A percentile compares a stretch with the other conserved stretches of the same genome.
Conservation (phyloP, 352 stramenopile species). For the Chrysophaeum taylorii region DNA sequence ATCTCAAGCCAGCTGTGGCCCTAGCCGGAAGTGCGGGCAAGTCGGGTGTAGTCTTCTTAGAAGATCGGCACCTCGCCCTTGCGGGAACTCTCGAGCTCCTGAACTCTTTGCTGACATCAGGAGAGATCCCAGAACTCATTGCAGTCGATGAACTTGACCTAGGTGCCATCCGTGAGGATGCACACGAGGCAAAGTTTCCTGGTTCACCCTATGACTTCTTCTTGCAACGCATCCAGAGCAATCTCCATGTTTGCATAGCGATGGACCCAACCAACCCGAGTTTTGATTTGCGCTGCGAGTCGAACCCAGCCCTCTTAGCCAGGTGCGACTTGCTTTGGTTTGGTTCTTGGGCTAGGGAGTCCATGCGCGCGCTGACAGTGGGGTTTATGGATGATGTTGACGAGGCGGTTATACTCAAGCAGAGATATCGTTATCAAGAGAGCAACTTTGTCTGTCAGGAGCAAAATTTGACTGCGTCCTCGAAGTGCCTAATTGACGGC, state of each 20-base stretch:
- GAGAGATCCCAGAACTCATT: conserved; percentile 79
- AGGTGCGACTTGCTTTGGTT: conserved; percentile 80
- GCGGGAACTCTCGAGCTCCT: conserved; percentile 76
- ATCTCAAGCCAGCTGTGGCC: conserved; percentile 71
- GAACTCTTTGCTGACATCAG: conserved; percentile 76
- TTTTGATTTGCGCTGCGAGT: conserved; percentile 70
- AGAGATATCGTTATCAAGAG: too few species aligned
- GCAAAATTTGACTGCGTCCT: too few species aligned
- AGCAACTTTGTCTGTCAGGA: too few species aligned
- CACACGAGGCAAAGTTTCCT: too few species aligned
- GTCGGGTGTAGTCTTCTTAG: conserved; percentile 73
- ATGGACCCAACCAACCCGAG: conserved; percentile 42
- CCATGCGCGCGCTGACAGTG: conserved; percentile 61
- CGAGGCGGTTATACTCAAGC: too few species aligned
- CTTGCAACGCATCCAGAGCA: conserved; percentile 65
- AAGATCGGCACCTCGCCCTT: conserved; percentile 78
- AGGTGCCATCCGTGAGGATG: too few species aligned
- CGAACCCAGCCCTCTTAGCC: conserved; percentile 81
- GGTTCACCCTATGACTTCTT: conserved; percentile 87
- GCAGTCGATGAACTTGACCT: conserved; percentile 83
- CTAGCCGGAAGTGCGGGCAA: conserved; percentile 49
- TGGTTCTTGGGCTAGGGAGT: conserved; percentile 65
- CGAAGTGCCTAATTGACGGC: too few species aligned
- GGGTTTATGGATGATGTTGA: too few species aligned
- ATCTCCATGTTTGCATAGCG: conserved; percentile 67